These are phyloP conservation scores for Phytopythium oedochilum DNA, from an alignment of 352 stramenopile species.

Conservation along the genomic window DNA sequence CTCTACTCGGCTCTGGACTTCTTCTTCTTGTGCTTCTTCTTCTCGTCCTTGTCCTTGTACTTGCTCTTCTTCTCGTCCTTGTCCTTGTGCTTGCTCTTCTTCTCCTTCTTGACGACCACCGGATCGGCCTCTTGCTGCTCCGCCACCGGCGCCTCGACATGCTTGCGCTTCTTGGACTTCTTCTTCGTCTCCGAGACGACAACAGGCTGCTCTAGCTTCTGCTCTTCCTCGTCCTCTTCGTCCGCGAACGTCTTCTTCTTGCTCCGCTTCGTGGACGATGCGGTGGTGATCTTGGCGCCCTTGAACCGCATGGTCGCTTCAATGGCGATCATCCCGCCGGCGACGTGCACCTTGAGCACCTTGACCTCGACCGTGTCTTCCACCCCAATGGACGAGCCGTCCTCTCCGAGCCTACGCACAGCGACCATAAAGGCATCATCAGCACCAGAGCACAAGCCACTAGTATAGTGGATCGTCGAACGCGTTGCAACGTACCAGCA, in stretches of 20 bases:
- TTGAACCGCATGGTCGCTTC: conserved; percentile 64
- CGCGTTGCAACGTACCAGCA: conserved; percentile 67
- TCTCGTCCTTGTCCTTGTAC: conserved; percentile 24
- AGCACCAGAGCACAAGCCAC: no score
- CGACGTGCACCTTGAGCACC: conserved; percentile 65
- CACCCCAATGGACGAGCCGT: conserved; percentile 54
- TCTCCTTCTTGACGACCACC: conserved; percentile 13
- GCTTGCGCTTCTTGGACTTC: conserved; percentile 29
- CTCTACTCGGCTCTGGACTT: conserved; percentile 55
- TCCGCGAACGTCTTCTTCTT: conserved; percentile 8
- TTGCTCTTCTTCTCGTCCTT: conserved; percentile 33
- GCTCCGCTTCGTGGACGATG: background rate
- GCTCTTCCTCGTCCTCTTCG: conserved; percentile 18
- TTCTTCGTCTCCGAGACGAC: conserved; percentile 3
- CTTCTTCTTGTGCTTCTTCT: conserved; percentile 38
- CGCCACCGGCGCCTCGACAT: conserved; percentile 21
- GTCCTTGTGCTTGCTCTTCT: conserved; percentile 29
- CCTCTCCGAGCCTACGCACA: conserved; percentile 49
- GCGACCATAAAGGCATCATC: no score
- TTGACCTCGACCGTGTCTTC: conserved; percentile 62
- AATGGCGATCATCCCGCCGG: conserved; percentile 77
- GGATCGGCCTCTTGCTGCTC: conserved; percentile 6
- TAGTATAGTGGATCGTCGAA: no score
- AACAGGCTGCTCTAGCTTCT: conserved; percentile 7
- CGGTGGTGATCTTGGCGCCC: conserved; percentile 1